Conservation (phyloP, 305 asterid genomes). For the Coffea humblotiana region DNA sequence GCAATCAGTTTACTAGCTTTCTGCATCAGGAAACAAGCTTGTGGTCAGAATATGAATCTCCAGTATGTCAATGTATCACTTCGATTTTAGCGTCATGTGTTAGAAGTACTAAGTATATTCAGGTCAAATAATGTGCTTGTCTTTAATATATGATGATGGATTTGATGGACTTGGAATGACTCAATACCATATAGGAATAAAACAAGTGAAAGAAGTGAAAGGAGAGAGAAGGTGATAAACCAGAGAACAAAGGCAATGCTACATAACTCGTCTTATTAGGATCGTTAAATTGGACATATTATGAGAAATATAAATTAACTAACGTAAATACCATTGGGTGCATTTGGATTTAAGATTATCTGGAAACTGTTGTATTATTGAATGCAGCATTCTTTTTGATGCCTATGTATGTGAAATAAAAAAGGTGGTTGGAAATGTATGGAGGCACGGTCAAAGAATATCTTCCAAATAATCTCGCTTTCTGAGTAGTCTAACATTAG, state of each 20-base stretch:
- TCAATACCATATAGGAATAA: background rate
- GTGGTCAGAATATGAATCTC: background rate
- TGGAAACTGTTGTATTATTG: no score
- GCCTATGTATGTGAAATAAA: no score
- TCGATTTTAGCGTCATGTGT: background rate
- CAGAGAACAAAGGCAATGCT: background rate
- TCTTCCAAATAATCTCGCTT: no score
- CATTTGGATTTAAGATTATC: no score
- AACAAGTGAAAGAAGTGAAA: background rate
- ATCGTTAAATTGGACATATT: background rate
- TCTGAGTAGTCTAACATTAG: background rate
- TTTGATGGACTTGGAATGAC: background rate
- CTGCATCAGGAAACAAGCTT: constrained; percentile 45
- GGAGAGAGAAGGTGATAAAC: background rate
- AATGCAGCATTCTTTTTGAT: no score
- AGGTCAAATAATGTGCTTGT: background rate
- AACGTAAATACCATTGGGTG: background rate
- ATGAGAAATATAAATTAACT: no score
- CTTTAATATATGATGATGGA: background rate
- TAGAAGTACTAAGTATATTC: background rate
- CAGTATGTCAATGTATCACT: background rate
- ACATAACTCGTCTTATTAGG: background rate
- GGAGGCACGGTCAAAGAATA: no score
- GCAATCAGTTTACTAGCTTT: constrained; percentile 88
- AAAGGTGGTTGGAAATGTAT: no score